Conservation (phyloP, 1,284 basidiomycete species). For the Cutaneotrichosporon spelunceum region DNA sequence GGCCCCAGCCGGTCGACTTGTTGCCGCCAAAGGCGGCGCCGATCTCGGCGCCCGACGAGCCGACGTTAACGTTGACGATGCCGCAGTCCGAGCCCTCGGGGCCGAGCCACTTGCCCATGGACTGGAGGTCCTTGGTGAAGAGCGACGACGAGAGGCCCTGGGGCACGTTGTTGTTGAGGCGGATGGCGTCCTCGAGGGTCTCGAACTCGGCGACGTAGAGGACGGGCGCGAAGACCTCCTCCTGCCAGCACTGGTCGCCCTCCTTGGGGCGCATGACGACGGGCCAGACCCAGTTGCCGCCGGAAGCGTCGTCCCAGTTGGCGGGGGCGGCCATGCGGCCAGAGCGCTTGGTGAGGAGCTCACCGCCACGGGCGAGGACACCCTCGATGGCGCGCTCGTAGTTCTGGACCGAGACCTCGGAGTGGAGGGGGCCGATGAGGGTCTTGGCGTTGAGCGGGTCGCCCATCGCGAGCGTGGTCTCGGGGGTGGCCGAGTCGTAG, state of each 20-base stretch:
- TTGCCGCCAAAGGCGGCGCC: slow-evolving; percentile 89
- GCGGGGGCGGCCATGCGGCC: slow-evolving; percentile 41
- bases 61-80: slow-evolving; percentile 87
- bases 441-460: slow-evolving; percentile 73
- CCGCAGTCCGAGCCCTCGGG: slow-evolving; percentile 79
- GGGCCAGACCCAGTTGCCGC: slow-evolving; percentile 84
- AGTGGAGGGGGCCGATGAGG: slow-evolving; percentile 84
- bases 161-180: slow-evolving; percentile 86
- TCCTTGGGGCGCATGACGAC: slow-evolving; percentile 62
- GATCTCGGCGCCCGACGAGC: slow-evolving; percentile 92
- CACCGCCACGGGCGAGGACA: slow-evolving; percentile 65
- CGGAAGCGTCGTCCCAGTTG: slow-evolving; percentile 53
- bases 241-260: slow-evolving; percentile 45
- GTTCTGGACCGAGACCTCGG: slow-evolving; percentile 61
- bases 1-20: slow-evolving; percentile 79
- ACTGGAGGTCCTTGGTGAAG: slow-evolving; percentile 79
- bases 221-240: slow-evolving; percentile 54
- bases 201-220: slow-evolving; percentile 85
- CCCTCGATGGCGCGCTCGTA: slow-evolving; percentile 65
- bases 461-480: slow-evolving; percentile 62
- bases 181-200: slow-evolving; percentile 82
- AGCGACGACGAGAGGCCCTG: slow-evolving; percentile 83
- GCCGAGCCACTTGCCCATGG: slow-evolving; percentile 87
- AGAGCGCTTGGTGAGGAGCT: slow-evolving; percentile 56
- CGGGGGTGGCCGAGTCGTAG: slow-evolving; percentile 59